phyloP scores from a whole-genome alignment of 2,329 filamentous ascomycete genomes.

The Lasiodiplodia sp. region DNA sequence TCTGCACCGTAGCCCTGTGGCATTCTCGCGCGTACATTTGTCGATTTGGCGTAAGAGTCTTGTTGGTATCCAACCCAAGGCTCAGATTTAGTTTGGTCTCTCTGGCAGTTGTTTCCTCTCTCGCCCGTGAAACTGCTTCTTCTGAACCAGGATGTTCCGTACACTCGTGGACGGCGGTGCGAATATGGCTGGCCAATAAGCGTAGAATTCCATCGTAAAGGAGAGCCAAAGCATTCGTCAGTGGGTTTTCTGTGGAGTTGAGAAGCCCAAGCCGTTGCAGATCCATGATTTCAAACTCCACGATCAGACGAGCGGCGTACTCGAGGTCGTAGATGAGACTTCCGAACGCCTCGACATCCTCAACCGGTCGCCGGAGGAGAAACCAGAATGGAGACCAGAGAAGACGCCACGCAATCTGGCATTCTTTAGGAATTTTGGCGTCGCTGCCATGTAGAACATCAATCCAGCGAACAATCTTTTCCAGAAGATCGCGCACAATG shows the following conservation, averaged over 20 bases:
- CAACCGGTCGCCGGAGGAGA: background rate
- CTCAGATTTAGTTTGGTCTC: too few species aligned
- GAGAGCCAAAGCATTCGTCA: background rate
- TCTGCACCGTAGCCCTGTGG: too few species aligned
- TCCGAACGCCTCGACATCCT: background rate
- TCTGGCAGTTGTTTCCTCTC: too few species aligned
- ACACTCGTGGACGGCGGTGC: too few species aligned
- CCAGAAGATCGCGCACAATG: conserved; percentile 1
- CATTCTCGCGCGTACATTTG: too few species aligned
- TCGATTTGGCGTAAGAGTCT: too few species aligned
- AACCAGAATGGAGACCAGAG: background rate
- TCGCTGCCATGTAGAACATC: background rate
- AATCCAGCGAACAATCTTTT: background rate
- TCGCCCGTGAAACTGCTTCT: too few species aligned
- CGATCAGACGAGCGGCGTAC: background rate
- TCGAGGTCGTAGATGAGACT: background rate
- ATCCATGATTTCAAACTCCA: background rate
- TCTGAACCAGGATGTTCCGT: too few species aligned
- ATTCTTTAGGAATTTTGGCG: background rate
- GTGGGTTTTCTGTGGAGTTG: background rate
- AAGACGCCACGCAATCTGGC: background rate
- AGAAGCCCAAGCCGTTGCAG: too few species aligned
- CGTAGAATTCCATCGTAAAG: background rate
- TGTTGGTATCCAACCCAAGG: too few species aligned
- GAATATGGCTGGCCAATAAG: too few species aligned